Evolutionary conservation across 179 eudicot genomes (phyloP).

Genomic region (Patellifolia procumbens): DNA sequence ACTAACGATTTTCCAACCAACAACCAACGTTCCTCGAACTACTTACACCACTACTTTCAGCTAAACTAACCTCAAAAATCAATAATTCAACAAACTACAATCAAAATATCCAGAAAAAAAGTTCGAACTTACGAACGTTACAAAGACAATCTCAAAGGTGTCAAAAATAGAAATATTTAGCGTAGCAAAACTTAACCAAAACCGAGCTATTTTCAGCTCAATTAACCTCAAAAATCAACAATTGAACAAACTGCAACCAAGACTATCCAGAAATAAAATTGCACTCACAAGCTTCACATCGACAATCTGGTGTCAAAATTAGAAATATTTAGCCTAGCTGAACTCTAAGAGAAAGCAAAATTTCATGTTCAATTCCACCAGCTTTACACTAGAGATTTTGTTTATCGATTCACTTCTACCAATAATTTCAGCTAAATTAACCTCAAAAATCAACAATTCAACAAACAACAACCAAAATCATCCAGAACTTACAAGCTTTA

Average conservation of each 20-base stretch:
- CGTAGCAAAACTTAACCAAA: conserved; percentile 16
- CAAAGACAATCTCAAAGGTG: conserved; percentile 91
- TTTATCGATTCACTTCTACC: neutral
- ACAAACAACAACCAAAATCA: neutral
- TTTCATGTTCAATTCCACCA: conserved; percentile 26
- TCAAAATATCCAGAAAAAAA: neutral
- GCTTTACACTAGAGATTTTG: conserved; percentile 6
- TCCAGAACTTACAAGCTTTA: conserved; percentile 77
- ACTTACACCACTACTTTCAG: neutral
- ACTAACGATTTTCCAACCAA: neutral
- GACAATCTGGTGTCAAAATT: no score
- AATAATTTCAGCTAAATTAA: conserved; percentile 8
- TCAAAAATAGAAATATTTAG: conserved; percentile 96
- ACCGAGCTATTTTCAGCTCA: no score
- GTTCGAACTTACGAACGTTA: conserved; percentile 73
- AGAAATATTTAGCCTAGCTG: no score
- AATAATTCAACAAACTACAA: neutral
- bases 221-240: neutral
- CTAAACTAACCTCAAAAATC: conserved; percentile 4
- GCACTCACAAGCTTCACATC: no score
- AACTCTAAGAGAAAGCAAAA: no score
- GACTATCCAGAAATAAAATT: neutral
- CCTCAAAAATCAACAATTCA: neutral
- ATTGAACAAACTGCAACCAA: neutral
- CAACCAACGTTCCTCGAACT: neutral